Percentiles rank a stretch among this genome's conserved stretches.
These are phyloP conservation scores for Euryodendron excelsum DNA, from an alignment of 148 eudicot genomes.

Conservation along the genomic window DNA sequence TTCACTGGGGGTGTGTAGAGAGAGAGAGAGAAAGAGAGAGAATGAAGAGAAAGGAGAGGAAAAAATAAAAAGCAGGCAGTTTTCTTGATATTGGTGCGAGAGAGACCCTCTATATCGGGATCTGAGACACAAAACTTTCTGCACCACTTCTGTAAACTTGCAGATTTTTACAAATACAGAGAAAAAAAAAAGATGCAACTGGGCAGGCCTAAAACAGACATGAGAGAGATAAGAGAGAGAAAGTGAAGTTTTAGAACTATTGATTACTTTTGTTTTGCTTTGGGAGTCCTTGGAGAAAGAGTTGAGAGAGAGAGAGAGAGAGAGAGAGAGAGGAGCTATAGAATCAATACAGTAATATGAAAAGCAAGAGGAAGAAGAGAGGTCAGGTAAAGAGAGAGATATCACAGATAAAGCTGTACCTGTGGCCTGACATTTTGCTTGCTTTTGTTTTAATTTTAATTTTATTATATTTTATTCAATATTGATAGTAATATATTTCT, in stretches of 20 bases:
- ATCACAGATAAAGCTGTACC: slow-evolving; percentile 33
- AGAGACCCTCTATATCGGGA: slow-evolving; percentile 30
- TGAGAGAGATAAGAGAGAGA: slow-evolving; percentile 14
- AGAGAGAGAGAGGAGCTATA: slow-evolving; percentile 14
- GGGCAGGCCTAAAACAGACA: slow-evolving; percentile 6
- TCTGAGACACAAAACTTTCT: slow-evolving; percentile 40
- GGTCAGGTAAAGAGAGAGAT: slow-evolving; percentile 10
- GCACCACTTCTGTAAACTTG: slow-evolving; percentile 16
- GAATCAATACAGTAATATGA: slow-evolving; percentile 1
- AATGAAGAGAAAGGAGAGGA: not conserved
- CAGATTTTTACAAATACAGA: slow-evolving; percentile 35
- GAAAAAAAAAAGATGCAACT: slow-evolving; percentile 4
- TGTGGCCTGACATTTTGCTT: slow-evolving; percentile 33
- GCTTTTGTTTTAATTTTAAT: slow-evolving; percentile 8
- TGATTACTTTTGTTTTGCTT: slow-evolving; percentile 4
- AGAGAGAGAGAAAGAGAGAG: not conserved
- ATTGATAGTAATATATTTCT: not conserved
- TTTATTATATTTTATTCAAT: not conserved
- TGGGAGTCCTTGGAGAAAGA: not conserved
- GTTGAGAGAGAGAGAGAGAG: not conserved
- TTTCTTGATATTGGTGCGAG: slow-evolving; percentile 7
- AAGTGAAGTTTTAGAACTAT: slow-evolving; percentile 5
- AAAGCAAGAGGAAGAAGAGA: not conserved
- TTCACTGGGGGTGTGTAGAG: not conserved
- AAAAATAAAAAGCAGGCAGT: not conserved